Base-by-base conservation (phyloP, 768 basidiomycete species). In the Pholiota molesta region DNA sequence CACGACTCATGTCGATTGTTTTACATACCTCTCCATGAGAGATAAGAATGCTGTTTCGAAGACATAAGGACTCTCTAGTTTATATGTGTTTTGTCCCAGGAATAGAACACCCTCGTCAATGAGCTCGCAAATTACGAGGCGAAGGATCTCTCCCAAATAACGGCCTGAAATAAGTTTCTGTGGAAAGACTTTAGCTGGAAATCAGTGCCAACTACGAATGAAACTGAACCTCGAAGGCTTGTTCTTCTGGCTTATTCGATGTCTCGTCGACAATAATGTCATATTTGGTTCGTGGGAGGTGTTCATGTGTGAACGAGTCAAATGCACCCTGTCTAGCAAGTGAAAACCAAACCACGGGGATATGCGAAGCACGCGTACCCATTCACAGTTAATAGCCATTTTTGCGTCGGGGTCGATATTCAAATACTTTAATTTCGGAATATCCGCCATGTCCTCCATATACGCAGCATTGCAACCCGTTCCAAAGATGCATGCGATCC, bases 381-480 rank as follows among this genome's bases (percentile, higher is more conserved):
- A 95, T 86, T 96, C 94, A 77, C 97, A 97, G 74, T 99, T 99
- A 73, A 99, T 98, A 5, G 89, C 97, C 86, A 99, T 97, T 57
- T 90, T 81, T 28, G 79, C 83, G 14, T 79, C 75, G 2, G 75
- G 79, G 39, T 88, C 85, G 65, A 96, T 81, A 1, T 88, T 89
- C n/a, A 95, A 75, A 56, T 86, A 66, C 52, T 83, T 81, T 64
- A 98, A 86, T 81, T 99, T 99, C 42, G 91, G 85, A 53, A 98
- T 95, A 68, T 90, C 86, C 44, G 80, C 83, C 16, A 94, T 85
- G 60, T 88, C 86, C 73, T 99, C 97, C 94, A 97, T 96, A 72
- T 98, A 98, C 6, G 97, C 97, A 0, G 97, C 97, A 73, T 99
- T 99, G 73, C 96, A 98, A 0, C 97, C 97, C 7, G 97, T 99